Conservation (phyloP, 108 stramenopile species). For the Conticribra guillardii region DNA sequence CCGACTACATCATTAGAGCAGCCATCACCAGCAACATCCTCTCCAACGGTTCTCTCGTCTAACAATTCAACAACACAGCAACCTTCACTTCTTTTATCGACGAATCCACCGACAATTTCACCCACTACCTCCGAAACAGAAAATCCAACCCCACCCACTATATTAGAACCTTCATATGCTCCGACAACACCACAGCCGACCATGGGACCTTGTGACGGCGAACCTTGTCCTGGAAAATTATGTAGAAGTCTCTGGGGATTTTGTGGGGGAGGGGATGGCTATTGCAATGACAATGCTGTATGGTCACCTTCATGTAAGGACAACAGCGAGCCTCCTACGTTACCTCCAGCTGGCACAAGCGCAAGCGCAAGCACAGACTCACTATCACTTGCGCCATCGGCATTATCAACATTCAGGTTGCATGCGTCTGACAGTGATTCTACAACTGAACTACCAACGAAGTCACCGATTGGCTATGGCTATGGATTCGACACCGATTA, state of each 20-base stretch:
- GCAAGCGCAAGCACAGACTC: neutral
- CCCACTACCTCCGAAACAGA: neutral
- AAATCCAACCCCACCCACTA: constrained; percentile 10
- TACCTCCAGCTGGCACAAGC: constrained; percentile 17
- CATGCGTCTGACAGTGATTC: constrained; percentile 5
- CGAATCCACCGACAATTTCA: neutral
- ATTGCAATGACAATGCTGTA: constrained; percentile 38
- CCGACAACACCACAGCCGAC: constrained; percentile 41
- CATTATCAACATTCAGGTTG: neutral
- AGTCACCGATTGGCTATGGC: constrained; percentile 1
- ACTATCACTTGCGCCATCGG: neutral
- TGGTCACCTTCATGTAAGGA: constrained; percentile 36
- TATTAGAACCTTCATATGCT: constrained; percentile 19
- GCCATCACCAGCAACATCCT: constrained; percentile 1
- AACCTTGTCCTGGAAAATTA: constrained; percentile 33
- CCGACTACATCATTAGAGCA: neutral
- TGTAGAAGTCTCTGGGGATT: constrained; percentile 43
- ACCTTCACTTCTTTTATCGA: no score
- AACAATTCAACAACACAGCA: neutral
- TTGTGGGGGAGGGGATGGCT: constrained; percentile 38
- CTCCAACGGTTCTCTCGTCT: constrained; percentile 2
- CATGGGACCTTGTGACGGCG: constrained; percentile 42
- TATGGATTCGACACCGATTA: no score
- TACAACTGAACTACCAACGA: constrained; percentile 13
- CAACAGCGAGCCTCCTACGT: no score